Conservation (phyloP, 1,139 yeast species). For the Dujonia santamariae region DNA sequence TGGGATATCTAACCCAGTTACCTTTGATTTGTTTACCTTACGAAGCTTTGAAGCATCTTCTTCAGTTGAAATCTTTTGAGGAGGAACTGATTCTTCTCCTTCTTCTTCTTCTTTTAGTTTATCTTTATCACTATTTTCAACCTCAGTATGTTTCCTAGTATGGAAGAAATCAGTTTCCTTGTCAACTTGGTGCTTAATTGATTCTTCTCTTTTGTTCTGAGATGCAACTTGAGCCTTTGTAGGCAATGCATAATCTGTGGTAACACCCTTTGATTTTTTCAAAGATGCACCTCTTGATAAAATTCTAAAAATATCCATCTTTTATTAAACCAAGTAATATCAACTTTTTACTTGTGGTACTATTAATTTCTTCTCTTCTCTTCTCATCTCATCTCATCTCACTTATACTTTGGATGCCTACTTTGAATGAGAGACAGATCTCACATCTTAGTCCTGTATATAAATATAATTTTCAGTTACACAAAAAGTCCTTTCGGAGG, state of each 20-base stretch:
- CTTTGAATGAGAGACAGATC: not conserved
- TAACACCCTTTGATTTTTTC: constrained; percentile 47
- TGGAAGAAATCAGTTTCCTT: constrained; percentile 72
- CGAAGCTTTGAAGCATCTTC: constrained; percentile 61
- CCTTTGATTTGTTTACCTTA: constrained; percentile 55
- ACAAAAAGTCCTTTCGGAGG: not conserved
- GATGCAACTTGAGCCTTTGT: constrained; percentile 17
- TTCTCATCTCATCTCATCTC: constrained; percentile 5
- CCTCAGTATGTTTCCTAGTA: constrained; percentile 41
- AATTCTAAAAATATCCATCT: constrained; percentile 87
- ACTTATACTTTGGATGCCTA: not conserved
- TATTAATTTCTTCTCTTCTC: not conserved
- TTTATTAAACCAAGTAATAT: too few relatives aligned
- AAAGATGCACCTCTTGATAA: constrained; percentile 82
- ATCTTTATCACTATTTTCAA: constrained; percentile 11
- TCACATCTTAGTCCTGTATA: not conserved
- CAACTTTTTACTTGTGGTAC: too few relatives aligned
- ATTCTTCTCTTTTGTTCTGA: constrained; percentile 31
- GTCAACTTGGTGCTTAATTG: constrained; percentile 44
- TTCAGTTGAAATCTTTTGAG: constrained; percentile 47
- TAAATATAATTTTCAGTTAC: not conserved
- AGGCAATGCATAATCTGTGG: constrained; percentile 47
- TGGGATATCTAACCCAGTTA: constrained; percentile 77
- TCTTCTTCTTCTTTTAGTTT: constrained; percentile 14
- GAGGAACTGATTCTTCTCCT: constrained; percentile 26